Conservation (phyloP, 2,329 filamentous ascomycete genomes). For the Diaporthe eres region DNA sequence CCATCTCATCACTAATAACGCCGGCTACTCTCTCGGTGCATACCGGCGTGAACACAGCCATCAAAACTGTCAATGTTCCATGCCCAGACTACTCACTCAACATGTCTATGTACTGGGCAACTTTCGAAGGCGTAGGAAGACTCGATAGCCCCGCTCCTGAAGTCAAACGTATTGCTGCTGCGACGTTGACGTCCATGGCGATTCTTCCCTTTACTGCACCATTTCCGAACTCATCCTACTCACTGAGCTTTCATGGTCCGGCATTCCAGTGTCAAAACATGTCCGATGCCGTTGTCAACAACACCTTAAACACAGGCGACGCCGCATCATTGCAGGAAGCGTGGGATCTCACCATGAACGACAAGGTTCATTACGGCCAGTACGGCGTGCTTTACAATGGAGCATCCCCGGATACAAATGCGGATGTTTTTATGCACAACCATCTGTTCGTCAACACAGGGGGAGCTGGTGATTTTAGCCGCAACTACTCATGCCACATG, state of each 20-base stretch:
- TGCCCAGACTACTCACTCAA: background rate
- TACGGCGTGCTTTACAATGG: background rate
- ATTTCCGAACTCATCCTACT: constrained; percentile 3
- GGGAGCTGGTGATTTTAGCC: background rate
- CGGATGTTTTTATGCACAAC: background rate
- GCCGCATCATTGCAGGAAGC: background rate
- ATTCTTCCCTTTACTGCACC: background rate
- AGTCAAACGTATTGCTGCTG: background rate
- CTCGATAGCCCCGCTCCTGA: background rate
- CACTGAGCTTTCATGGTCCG: background rate
- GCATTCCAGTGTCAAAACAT: background rate
- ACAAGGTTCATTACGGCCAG: rapidly evolving
- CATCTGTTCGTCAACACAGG: constrained; percentile 5
- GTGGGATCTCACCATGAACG: constrained; percentile 1
- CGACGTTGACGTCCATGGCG: constrained; percentile 6
- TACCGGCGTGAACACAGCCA: background rate
- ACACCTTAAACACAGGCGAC: no score
- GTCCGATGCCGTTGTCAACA: background rate
- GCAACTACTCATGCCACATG: background rate
- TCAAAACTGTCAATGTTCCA: background rate
- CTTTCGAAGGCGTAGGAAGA: background rate
- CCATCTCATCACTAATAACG: background rate
- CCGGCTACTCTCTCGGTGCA: background rate
- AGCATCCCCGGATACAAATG: background rate
- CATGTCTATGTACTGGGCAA: background rate